Evolutionary conservation across 129 eudicot genomes (phyloP), one percentile per base, ranked within the genome.

Genomic region (Artemisia argyi): DNA sequence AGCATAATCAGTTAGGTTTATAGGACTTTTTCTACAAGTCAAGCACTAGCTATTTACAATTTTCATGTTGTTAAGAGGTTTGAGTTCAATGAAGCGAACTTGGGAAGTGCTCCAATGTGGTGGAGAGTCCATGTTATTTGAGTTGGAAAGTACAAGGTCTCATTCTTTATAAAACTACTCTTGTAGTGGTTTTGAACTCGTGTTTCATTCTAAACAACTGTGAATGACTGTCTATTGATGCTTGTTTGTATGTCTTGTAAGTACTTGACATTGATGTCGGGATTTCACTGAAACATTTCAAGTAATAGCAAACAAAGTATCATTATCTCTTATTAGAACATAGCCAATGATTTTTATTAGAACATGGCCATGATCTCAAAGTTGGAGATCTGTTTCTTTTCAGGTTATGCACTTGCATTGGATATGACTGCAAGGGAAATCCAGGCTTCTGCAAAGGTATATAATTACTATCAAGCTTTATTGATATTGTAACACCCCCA

Each of bases 361-460:
- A 59, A 53, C 72, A 54, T 68, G 57, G 11, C 61, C 57, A 57
- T 57, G 66, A 19, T 22, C 68, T 78, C 4, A 32, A 61, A 76
- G 28, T 32, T 42, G 46, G 35, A 50, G 6, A 19, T 51, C 18
- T 76, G 67, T 28, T 74, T 58, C 66, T 42, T 82, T 85, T 70
- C 85, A 92, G 98, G 98, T 28, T 93, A 93, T 90, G 98, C 98
- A 60, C 88, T 93, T 82, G 98, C 85, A 58, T 59, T 93, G 83
- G 98, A 93, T 61, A 93, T 93, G 98, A 93, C 98, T 75, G 98
- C 98, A 32, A 84, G 98, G 84, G 97, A 89, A 79, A 88, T 93
- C 78, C 98, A 93, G 79, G 71, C 97, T 80, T 54, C 85, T 61
- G 96, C 96, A 24, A 93, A 90, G 98, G 98, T 93, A 73, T 65